Base-by-base conservation (phyloP, 2,329 filamentous ascomycete genomes). In the Teratosphaeriaceae sp. region DNA sequence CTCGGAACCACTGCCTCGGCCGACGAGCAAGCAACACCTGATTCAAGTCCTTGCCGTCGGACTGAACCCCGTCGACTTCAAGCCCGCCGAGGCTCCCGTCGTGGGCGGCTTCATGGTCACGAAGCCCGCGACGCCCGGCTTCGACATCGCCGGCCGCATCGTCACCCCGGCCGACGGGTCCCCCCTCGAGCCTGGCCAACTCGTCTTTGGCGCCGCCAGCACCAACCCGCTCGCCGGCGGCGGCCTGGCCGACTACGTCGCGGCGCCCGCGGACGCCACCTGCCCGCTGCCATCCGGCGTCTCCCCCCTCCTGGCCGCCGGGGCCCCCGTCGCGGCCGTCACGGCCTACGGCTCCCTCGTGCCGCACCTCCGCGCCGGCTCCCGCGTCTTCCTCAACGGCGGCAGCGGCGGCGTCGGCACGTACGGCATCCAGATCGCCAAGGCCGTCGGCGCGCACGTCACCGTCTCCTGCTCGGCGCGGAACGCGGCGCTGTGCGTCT, bases 351-450 rank as follows among this genome's bases (percentile, higher is more conserved):
- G 65, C 42, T 56, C 56, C 3, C 55, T 70, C 27, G 49, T 57
- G 1, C 61, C 61, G 0, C 57, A 65, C 34, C 57, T 65, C 24
- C 62, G 65, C 26, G 43, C 50, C 5, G 65, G 65, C 8, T 69
- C 74, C 36, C 72, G 67, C 49, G 68, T 84, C 3, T 79, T 84
- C 58, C 73, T 84, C 60, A 83, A 83, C 49, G 80, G 79, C 9
- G 79, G 80, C 1, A 77, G 72, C 3, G 80, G 81, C 5, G 80
- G 80, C 1, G 73, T 71, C 1, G 81, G 81, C 0, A 68, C 71
- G 0, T 81, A 72, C 44, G 74, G 70, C 0, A 77, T 84, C 39
- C 80, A 84, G 56, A 72, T 84, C 36, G 80, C 80, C 6, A 83
- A 82, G 56, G 65, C 66, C 0, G 55, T 78, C 1, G 79, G 79